Conservation (phyloP, 2,329 filamentous ascomycete genomes). For the Colletotrichum sp. region DNA sequence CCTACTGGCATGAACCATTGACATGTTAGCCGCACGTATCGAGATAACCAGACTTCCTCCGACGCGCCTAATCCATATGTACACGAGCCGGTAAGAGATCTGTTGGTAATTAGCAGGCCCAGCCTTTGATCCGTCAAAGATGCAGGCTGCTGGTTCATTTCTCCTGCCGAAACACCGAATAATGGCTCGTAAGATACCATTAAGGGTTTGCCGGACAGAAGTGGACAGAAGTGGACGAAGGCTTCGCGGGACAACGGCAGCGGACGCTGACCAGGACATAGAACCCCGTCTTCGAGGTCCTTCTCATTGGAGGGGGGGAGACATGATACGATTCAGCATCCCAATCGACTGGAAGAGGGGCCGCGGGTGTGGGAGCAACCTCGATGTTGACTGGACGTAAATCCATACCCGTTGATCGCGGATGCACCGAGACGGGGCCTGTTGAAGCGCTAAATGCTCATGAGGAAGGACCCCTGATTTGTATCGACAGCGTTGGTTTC, state of each 20-base stretch:
- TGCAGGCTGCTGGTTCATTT: neutral
- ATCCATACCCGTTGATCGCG: conserved; percentile 11
- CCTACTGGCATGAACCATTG: neutral
- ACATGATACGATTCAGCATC: conserved; percentile 19
- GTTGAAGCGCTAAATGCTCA: conserved; percentile 13
- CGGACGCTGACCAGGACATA: neutral
- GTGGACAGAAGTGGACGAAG: neutral
- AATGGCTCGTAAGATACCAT: neutral
- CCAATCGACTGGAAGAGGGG: conserved; percentile 15
- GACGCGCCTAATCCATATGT: neutral
- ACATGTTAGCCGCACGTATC: conserved; percentile 2
- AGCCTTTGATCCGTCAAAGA: neutral
- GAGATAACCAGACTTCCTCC: neutral
- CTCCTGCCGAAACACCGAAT: neutral
- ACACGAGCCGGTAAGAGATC: neutral
- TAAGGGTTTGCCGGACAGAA: neutral
- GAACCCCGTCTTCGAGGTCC: neutral
- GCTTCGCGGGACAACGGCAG: neutral
- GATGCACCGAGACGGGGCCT: conserved; percentile 20
- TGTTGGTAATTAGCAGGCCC: neutral
- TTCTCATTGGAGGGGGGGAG: neutral
- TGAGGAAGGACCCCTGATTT: conserved; percentile 19
- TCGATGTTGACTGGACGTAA: neutral
- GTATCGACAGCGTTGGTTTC: conserved; percentile 7
- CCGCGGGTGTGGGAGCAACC: neutral